These are phyloP conservation scores for Rhizopogon rudus DNA, from an alignment of 768 basidiomycete genomes.

Conservation along the genomic window DNA sequence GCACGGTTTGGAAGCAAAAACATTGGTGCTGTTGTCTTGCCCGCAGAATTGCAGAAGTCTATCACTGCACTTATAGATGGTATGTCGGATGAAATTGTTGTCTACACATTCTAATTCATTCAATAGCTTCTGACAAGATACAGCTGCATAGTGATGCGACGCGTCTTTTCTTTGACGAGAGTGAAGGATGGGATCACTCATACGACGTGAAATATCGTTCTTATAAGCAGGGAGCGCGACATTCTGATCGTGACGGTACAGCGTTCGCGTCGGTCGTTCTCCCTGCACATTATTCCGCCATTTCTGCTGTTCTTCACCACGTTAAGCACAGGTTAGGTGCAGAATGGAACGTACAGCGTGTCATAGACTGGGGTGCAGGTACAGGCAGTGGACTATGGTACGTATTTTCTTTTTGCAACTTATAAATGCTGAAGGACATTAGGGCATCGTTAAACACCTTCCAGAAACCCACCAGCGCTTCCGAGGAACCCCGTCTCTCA, in stretches of 20 bases:
- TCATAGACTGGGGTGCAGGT: conserved; percentile 84
- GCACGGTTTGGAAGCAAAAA: conserved; percentile 74
- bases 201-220: conserved; percentile 62
- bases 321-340: conserved; percentile 58
- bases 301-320: conserved; percentile 69
- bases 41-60: conserved; percentile 62
- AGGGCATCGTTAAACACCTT: conserved; percentile 72
- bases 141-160: conserved; percentile 65
- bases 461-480: conserved; percentile 31
- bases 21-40: conserved; percentile 68
- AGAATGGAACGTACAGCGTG: conserved; percentile 51
- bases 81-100: conserved; percentile 22
- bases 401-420: conserved; percentile 11
- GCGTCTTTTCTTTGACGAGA: conserved; percentile 53
- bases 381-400: conserved; percentile 85
- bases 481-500: conserved; percentile 32
- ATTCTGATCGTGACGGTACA: conserved; percentile 67
- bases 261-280: conserved; percentile 86
- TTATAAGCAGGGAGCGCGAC: conserved; percentile 48
- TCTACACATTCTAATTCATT: conserved; percentile 4
- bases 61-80: conserved; percentile 67
- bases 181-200: conserved; percentile 46
- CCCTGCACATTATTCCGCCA: conserved; percentile 81
- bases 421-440: conserved; percentile 8
- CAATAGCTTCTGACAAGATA: conserved; percentile 56